Base-by-base conservation (phyloP, 2,329 filamentous ascomycete genomes). In the Fusarium citri region DNA sequence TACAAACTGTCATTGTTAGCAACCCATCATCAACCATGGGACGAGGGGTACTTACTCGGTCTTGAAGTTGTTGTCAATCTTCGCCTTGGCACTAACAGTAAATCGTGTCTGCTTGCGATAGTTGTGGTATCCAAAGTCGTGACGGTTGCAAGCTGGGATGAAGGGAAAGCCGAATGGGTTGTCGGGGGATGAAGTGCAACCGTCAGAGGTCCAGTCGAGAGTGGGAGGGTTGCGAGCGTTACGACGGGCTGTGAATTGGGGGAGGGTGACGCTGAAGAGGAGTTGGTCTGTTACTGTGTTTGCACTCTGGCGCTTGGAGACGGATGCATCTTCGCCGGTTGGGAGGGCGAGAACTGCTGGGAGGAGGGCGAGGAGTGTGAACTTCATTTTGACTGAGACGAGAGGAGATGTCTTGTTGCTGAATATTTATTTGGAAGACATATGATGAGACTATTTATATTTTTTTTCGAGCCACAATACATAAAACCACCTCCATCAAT, bases 81-180 rank as follows among this genome's bases (percentile, higher is more conserved):
- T 76, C n/a, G 74, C 55, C 72, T 84, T 84, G 55, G 75, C 77
- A 9, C 66, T 74, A 9, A 78, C 74, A 5, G 79, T 83, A 74
- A 88, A 86, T 4, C 86, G 82, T 4, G 55, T 76, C 71, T 88
- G 85, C 3, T 55, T 59, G 54, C 85, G 84, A 74, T 82, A 88
- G 77, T 89, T 88, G 20, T 81, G 77, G 73, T 86, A 86, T 3
- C 85, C 86, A 74, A 88, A 88, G 71, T 88, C 87, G 64, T 89
- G 86, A 9, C 87, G 84, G 62, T 85, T 76, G 78, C 85, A 87
- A 15, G 80, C 82, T 1, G 79, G 80, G 5, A 76, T 25, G 41
- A 84, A 85, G 14, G 81, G 77, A 71, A 83, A 85, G 4, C 80
- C 79, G 30, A 81, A 78, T 1, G 83, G 83, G 66, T 83, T 83